These are phyloP conservation scores for Trichoderma breve DNA, from an alignment of 2,329 filamentous ascomycete genomes.

Conservation along the genomic window DNA sequence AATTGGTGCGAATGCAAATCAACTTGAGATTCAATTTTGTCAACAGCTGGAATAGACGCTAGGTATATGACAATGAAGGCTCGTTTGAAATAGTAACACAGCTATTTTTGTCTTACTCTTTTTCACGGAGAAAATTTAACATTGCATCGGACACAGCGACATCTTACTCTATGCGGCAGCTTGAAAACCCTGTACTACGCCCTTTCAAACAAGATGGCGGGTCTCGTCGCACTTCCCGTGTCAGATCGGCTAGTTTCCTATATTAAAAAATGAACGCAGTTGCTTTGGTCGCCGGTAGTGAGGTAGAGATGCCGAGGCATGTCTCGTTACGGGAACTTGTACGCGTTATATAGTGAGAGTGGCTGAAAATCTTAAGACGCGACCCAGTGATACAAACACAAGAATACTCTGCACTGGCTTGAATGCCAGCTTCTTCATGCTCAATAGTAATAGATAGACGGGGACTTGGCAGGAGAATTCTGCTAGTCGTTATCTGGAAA, in stretches of 20 bases:
- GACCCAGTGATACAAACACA: neutral
- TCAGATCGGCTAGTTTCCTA: neutral
- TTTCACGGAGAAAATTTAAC: neutral
- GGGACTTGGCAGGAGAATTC: neutral
- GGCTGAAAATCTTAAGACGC: neutral
- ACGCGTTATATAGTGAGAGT: neutral
- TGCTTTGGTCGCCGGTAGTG: neutral
- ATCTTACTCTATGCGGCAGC: neutral
- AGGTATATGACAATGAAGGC: neutral
- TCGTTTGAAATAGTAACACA: neutral
- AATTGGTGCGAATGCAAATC: neutral
- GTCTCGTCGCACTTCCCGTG: neutral
- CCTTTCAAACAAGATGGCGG: neutral
- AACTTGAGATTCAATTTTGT: neutral
- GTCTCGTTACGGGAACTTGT: neutral
- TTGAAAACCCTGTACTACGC: neutral
- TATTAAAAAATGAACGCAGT: neutral
- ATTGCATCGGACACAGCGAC: neutral
- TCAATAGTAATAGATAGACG: neutral
- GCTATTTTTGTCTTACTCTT: neutral
- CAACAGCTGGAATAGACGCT: too few relatives aligned
- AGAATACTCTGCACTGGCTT: neutral
- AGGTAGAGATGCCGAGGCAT: constrained; percentile 7
- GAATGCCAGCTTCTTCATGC: neutral
- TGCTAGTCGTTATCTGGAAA: neutral